Evolutionary conservation across 495 filamentous ascomycete genomes (phyloP).

Genomic region (Penicillium atrosanguineum): DNA sequence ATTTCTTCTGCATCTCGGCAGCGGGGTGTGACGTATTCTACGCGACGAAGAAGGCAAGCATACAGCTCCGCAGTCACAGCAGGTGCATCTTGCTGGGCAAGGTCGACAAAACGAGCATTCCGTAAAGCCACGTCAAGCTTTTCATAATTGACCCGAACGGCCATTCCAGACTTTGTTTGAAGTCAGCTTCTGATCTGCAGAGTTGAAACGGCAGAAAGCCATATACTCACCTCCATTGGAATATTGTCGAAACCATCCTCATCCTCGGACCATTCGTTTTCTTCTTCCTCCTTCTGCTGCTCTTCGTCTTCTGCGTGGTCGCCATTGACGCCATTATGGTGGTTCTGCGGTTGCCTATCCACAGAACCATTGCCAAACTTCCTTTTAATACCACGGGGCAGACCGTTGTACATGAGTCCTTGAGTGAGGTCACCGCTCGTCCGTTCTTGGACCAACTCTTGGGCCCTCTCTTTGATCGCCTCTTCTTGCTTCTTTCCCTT

Average conservation of each 20-base stretch:
- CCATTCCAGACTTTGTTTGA: constrained; percentile 49
- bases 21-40: constrained; percentile 65
- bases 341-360: constrained; percentile 15
- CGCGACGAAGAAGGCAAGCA: constrained; percentile 59
- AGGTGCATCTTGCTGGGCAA: constrained; percentile 54
- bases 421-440: constrained; percentile 33
- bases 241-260: constrained; percentile 34
- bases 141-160: constrained; percentile 80
- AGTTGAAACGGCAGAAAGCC: not conserved
- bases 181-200: not conserved
- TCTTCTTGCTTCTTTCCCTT: constrained; percentile 60
- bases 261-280: constrained; percentile 43
- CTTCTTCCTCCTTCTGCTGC: constrained; percentile 30
- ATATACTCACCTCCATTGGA: constrained; percentile 40
- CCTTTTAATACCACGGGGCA: constrained; percentile 39
- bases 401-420: constrained; percentile 34
- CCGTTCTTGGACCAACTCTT: constrained; percentile 30
- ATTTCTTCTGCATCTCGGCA: constrained; percentile 64
- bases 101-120: constrained; percentile 67
- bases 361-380: constrained; percentile 19
- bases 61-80: constrained; percentile 68
- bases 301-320: constrained; percentile 21
- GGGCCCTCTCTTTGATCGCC: constrained; percentile 42
- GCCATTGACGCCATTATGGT: constrained; percentile 24
- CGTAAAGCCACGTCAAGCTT: constrained; percentile 80